Base-by-base conservation (phyloP, 2,329 filamentous ascomycete genomes). In the Aureobasidium uvarum region DNA sequence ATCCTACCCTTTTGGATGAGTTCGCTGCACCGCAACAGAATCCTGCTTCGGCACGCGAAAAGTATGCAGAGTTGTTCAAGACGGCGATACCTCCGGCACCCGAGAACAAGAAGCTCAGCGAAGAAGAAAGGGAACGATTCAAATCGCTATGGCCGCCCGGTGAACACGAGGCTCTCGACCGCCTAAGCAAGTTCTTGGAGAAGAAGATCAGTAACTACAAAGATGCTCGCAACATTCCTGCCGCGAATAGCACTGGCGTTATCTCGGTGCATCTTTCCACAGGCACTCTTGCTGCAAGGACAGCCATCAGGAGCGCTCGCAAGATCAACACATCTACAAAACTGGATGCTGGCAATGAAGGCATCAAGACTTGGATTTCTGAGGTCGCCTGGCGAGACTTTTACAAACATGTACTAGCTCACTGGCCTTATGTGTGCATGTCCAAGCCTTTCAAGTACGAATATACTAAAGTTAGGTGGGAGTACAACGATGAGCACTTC, bases 341-440 rank as follows among this genome's bases (percentile, higher is more conserved):
- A 66, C 81, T 96, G 1, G 85, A 92, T 67, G 84, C 80, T 1
- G 89, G 89, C 0, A 82, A 84, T 23, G 77, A 84, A 18, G 90
- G 90, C 0, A 88, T 90, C 65, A 80, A 84, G 59, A 81, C 82
- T 0, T 96, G 91, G 91, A 91, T 95, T 68, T 87, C 87, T 62
- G 91, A 96, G 75, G 82, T 96, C 3, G 91, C 90, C 0, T 95
- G 91, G 91, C 82, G 91, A 16, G 91, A 96, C 72, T 96, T 96
- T 72, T 96, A 96, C 78, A 91, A 88, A 72, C 90, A 95, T 74
- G 90, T 96, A 3, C 78, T 96, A 5, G 90, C 88, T 0, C 80
- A 93, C 67, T 96, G 91, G 91, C 93, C 93, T 0, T 93, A 92
- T 71, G 81, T 92, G 7, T 91, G 86, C 73, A 90, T 91, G 88